Base-by-base conservation (phyloP, 768 basidiomycete species). In the Terana coerulea region DNA sequence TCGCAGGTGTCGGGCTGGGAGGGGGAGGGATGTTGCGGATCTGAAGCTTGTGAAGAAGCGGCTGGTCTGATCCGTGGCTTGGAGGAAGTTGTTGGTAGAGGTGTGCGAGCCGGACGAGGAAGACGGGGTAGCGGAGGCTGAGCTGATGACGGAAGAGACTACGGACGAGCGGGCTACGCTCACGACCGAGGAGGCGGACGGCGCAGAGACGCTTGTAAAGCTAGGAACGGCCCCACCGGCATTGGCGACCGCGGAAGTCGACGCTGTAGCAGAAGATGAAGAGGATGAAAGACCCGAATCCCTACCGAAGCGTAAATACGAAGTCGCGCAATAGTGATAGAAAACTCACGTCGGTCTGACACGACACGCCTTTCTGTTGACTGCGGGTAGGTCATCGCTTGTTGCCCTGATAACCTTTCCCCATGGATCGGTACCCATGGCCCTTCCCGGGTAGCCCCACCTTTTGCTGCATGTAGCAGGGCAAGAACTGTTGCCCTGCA, bases 391-490 rank as follows among this genome's bases (percentile, higher is more conserved):
- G 53, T 65, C 67, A 22, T 73, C 69, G 45, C 69, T 61, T 58
- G 80, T 72, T 35, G 79, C 78, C 26, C 69, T 58, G 53, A 59
- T 49, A 34, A 63, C 60, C 15, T 58, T 49, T 42, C 81, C 81
- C 81, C 81, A 84, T 25, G 69, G 73, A 61, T 81, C 75, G n/a
- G 67, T 69, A 51, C 76, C 77, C 75, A 81, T 79, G 48, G 71
- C 65, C 12, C 60, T 59, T 17, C 77, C 77, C 12, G 74, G 65
- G 71, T 74, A 70, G 12, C 68, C 68, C 63, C 65, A 67, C 29
- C 59, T 56, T 36, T 48, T 37, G 22, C 40, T 53, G 56, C 65
- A 70, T 12, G 43, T 40, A 12, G 41, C n/a, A 11, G 58, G 25
- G 47, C 63, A 64, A 28, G 46, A 47, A 39, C 52, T 55, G 39